Base-by-base conservation (phyloP, 78 protist species). In the Anaeramoeba flamelloides region DNA sequence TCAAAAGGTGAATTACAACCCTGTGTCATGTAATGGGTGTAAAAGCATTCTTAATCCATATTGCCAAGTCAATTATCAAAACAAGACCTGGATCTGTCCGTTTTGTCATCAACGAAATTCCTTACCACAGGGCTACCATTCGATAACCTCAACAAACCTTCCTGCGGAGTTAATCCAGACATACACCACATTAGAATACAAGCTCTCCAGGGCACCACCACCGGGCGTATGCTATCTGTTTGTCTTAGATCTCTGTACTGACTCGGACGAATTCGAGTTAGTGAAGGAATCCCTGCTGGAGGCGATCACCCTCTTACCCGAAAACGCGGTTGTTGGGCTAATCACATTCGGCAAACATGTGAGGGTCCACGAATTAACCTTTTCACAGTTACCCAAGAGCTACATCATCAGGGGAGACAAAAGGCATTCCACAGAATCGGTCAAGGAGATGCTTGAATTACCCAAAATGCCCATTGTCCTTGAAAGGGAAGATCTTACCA, bases 311-410 rank as follows among this genome's bases (percentile, higher is more conserved):
- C 84, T 90, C 40, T 79, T 96, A 32, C 96, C 99, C 12, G 88
- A 80, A 41, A 80, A 89, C 74, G 77, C 94, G 1, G 83, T 81
- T 40, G 93, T 96, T 38, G 99, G 97, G 31, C 87, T 96, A 64
- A 90, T 96, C 77, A 96, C 99, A 36, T 94, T 86, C 74, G 99
- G 99, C 12, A 84, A 91, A 2, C 87, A 87, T 74, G 94, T 90
- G 38, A 80, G 69, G 40, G 32, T 64, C 30, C 17, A 53, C 17
- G 69, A 53, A 26, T 53, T 53, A 53, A 53, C 34, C 17, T 53
- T 53, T 53, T 26, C 17, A 17, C 34, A 53, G 8, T 53, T 53
- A 26, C 69, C 69, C 8, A 53, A 53, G 17, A 26, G 34, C 69
- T 8, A 26, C 17, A 53, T 53, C 34, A 53, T 53, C 69, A 8